Evolutionary conservation across 129 eudicot genomes (phyloP), one percentile per base, ranked within the genome.

Genomic region (Helianthus annuus): DNA sequence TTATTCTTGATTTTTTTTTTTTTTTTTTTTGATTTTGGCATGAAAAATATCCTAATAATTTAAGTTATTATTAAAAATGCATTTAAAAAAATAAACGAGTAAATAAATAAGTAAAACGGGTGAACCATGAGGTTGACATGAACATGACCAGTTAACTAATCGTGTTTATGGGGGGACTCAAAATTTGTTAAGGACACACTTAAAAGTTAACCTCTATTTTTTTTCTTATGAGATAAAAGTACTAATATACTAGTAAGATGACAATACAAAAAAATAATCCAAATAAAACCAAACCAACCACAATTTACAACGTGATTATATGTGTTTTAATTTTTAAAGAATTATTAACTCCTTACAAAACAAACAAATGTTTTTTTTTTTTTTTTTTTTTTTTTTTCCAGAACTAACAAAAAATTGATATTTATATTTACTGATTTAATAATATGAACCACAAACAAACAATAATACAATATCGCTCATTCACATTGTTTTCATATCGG

Each of bases 221-320:
- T 54, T 54, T 16, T 15, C 16, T 54, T 54, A n/a, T 11, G 17
- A 49, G 8, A 15, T 64, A n/a, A n/a, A 40, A 40, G 5, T 15
- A 29, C 10, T 65, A 65, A 9, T 42, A 15, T 15, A 42, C 29
- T 7, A n/a, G 17, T 65, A 42, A 15, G n/a, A 62, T 62, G 29
- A 42, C 52, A 65, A 65, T 3, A 64, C 4, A 40, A 39, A 14
- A 14, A 9, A 40, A 40, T 38, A 9, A 64, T 34, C 38, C 14
- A 64, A 64, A 32, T 32, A 32, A 32, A 32, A 3, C 36, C 4
- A 32, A 32, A 32, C 36, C 12, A 17, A 12, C 24, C 17, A 15
- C 71, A 46, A 66, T 19, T 17, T 24, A 66, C 40, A 22, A 66
- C 56, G 70, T 12, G 39, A 65, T 44, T 44, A 39, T 17, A 40